Percentiles rank a stretch among this genome's conserved stretches.
Evolutionary conservation across 352 stramenopile species (phyloP).

Genomic region (Globisporangium cystogenes): DNA sequence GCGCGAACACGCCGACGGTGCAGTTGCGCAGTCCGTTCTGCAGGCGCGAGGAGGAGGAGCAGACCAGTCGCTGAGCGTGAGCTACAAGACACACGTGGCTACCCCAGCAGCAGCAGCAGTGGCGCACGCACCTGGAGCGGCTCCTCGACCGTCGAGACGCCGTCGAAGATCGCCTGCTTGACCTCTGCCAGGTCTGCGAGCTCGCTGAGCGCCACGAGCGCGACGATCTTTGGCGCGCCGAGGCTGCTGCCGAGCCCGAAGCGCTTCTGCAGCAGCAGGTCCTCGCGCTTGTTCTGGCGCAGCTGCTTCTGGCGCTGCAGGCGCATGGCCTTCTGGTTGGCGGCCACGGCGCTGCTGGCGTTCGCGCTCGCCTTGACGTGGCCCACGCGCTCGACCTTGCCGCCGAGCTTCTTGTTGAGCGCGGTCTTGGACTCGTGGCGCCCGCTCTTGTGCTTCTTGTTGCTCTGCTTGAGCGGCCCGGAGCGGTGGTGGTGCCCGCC

Average conservation of each 20-base stretch:
- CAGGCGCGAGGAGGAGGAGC: no score
- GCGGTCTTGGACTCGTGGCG: conserved; percentile 81
- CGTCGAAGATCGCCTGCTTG: conserved; percentile 59
- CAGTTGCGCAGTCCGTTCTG: conserved; percentile 52
- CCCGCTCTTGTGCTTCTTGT: conserved; percentile 90
- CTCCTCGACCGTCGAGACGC: conserved; percentile 52
- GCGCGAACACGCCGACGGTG: conserved; percentile 58
- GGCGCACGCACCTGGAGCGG: conserved; percentile 17
- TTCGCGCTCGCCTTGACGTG: conserved; percentile 32
- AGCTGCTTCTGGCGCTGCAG: conserved; percentile 82
- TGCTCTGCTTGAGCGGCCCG: conserved; percentile 87
- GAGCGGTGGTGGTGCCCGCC: conserved; percentile 81
- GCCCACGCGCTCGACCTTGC: conserved; percentile 63
- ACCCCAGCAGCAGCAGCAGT: background rate
- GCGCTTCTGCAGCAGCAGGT: conserved; percentile 78
- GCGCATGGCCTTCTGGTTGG: conserved; percentile 67
- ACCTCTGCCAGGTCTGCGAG: conserved; percentile 57
- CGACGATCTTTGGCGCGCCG: conserved; percentile 81
- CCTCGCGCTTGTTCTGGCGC: conserved; percentile 82
- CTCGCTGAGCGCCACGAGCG: conserved; percentile 74
- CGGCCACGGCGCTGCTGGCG: conserved; percentile 40
- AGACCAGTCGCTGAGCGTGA: no score
- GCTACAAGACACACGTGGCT: background rate
- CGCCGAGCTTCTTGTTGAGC: conserved; percentile 55
- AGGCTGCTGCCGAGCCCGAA: conserved; percentile 64